Base-by-base conservation (phyloP, 371 early-diverging fungal genomes). In the Batrachochytrium dendrobatidis region DNA sequence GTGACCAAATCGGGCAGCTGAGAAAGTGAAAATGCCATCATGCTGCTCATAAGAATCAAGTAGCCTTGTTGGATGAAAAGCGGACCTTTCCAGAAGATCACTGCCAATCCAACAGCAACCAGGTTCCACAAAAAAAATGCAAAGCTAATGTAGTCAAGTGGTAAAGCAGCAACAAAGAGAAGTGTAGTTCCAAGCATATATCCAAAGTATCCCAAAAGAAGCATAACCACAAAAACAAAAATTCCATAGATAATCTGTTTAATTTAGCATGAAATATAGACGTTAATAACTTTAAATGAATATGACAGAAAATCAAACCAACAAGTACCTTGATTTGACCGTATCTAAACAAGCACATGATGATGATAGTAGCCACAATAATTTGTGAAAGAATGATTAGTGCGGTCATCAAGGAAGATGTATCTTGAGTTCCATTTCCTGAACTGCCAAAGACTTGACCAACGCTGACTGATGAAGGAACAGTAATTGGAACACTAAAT, bases 51-150 rank as follows among this genome's bases (percentile, higher is more conserved):
- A 51, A 89, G 58, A 0, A 90, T 87, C 43, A 92, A 65, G 69
- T 91, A 92, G 1, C 67, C 64, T 64, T 92, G 90, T 65, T 89
- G 87, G 20, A 90, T 60, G 74, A 81, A 76, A 50, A 87, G 62
- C 0, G 92, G 91, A 0, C 89, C 89, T 61, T 84, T 84, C 84
- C 87, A 89, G 65, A 92, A 90, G 10, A 90, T 85, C n/a, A 82
- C 76, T 6, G 85, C 66, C 24, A 92, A 61, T 8, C 92, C 92
- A 20, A 85, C 86, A 3, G 80, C 76, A 0, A 84, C 74, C 68
- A 90, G 82, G 63, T 92, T 92, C 84, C 86, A 92, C 24, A 90
- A 66, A 30, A 81, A 85, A 65, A 92, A 85, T 5, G 64, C 71
- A 71, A 90, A 71, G 0, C 89, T 85, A 18, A 87, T 64, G 59